Percentiles rank a stretch among this genome's conserved stretches.
Conservation (phyloP, 352 stramenopile genomes). For the Phytophthora hibernalis region DNA sequence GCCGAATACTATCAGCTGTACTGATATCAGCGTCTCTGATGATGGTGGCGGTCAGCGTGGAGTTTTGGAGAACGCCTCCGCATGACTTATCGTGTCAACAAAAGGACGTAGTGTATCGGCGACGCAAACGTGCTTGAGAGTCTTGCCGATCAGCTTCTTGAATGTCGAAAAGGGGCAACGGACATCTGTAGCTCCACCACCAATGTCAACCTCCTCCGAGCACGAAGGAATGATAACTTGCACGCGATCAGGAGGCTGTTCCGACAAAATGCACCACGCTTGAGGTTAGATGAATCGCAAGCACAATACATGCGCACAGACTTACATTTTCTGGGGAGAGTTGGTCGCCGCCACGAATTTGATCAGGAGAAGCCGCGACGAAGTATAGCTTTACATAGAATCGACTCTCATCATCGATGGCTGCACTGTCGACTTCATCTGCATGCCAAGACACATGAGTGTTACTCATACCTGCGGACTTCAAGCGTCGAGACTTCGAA, state of each 20-base stretch:
- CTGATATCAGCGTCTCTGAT: constrained; percentile 11
- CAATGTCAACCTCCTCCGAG: constrained; percentile 63
- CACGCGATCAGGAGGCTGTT: constrained; percentile 65
- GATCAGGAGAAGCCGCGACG: constrained; percentile 66
- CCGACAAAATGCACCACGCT: constrained; percentile 4
- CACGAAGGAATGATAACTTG: constrained; percentile 75
- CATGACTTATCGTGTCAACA: constrained; percentile 51
- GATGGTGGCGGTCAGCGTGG: constrained; percentile 4
- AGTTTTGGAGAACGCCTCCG: constrained; percentile 7
- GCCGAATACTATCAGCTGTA: constrained; percentile 5
- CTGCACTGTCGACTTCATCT: constrained; percentile 1
- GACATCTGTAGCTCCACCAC: constrained; percentile 50
- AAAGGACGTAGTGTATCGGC: constrained; percentile 75
- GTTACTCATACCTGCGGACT: constrained; percentile 1
- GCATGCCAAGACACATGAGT: constrained; percentile 21
- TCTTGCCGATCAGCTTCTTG: constrained; percentile 71
- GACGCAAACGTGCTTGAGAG: constrained; percentile 73
- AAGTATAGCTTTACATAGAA: constrained; percentile 82
- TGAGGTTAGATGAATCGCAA: constrained; percentile 5
- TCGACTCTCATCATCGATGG: constrained; percentile 27
- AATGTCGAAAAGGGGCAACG: constrained; percentile 73
- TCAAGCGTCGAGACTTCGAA: constrained; percentile 28
- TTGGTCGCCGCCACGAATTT: constrained; percentile 72
- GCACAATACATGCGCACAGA: neutral
- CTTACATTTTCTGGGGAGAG: constrained; percentile 66